Evolutionary conservation across 1,284 basidiomycete species (phyloP), one percentile per base, ranked within the genome.

Genomic region (Flammula alnicola): DNA sequence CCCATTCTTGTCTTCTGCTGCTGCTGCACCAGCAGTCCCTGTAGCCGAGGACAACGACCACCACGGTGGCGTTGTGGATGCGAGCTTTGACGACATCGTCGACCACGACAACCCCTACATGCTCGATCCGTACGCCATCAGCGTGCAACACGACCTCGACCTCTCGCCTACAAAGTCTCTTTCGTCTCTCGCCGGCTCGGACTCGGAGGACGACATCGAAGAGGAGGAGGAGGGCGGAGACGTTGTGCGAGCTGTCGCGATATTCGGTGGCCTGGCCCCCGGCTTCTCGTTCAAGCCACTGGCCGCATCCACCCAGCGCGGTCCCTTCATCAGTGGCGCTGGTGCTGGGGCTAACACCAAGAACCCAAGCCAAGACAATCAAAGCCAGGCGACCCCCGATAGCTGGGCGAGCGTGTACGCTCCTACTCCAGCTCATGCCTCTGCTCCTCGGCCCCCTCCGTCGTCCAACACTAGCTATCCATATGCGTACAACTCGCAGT

Each of bases 391-490:
- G 20, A 20, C 9, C 26, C 31, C 25, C 29, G 60, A 62, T 39
- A 62, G 60, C 25, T 62, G 60, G 60, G 58, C 50, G 41, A 62
- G 56, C 33, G 48, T 62, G 12, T 62, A 62, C 23, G 59, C 25
- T 19, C 23, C 47, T 27, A 16, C 39, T 5, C 19, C 26, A n/a
- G 32, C 26, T 8, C 36, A 26, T 26, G 29, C n/a, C 25, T 20
- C 29, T n/a, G 30, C 20, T 9, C 39, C 11, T 20, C 22, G 23
- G 2, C 35, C 39, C 4, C 32, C 40, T 8, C 23, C 39, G 10
- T 26, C 44, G n/a, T 44, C 51, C 0, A 38, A 17, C 12, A 40
- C 44, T 8, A 47, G 45, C 4, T 37, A 37, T 9, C 14, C 14
- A n/a, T 53, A 44, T 9, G 36, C 36, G 37, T 61, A 59, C 36